Percentiles rank a stretch among this genome's conserved stretches.
Conservation (phyloP, 2,329 filamentous ascomycete species). For the Coniochaeta sp. region DNA sequence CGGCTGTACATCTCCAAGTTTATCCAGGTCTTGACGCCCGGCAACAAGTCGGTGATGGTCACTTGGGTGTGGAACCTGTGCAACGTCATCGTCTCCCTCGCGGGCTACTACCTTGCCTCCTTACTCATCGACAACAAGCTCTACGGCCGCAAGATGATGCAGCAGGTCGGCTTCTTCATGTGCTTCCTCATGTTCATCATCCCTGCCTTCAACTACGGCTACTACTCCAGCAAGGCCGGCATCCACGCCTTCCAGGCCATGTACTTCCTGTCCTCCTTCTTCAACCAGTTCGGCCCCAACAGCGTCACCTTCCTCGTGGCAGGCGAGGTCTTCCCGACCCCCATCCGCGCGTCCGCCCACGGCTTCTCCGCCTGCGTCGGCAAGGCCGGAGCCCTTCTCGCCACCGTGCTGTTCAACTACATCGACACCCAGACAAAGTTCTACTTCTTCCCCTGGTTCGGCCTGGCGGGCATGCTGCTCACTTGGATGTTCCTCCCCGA, state of each 20-base stretch:
- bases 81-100: constrained; percentile 81
- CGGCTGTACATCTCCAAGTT: constrained; percentile 94
- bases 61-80: constrained; percentile 89
- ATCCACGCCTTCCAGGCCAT: constrained; percentile 93
- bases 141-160: constrained; percentile 94
- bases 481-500: constrained; percentile 89
- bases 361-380: constrained; percentile 89
- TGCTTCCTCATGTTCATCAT: constrained; percentile 91
- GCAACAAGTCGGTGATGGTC: constrained; percentile 68
- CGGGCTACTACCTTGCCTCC: constrained; percentile 84
- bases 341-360: constrained; percentile 87
- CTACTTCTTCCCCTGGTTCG: constrained; percentile 92
- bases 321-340: constrained; percentile 92
- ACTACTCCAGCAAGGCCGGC: constrained; percentile 66
- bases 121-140: constrained; percentile 93
- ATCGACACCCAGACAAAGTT: constrained; percentile 81
- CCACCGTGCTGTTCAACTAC: constrained; percentile 90
- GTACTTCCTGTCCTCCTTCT: constrained; percentile 97
- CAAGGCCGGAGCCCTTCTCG: constrained; percentile 81
- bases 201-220: constrained; percentile 79
- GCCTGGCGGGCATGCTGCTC: constrained; percentile 75
- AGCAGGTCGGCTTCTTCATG: constrained; percentile 87
- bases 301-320: constrained; percentile 93
- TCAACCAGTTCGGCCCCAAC: constrained; percentile 98
- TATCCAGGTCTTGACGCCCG: constrained; percentile 70